A percentile compares a stretch with the other conserved stretches of the same genome.
phyloP scores from a whole-genome alignment of 805 yeast genomes.

The Blastobotrys muscicola region DNA sequence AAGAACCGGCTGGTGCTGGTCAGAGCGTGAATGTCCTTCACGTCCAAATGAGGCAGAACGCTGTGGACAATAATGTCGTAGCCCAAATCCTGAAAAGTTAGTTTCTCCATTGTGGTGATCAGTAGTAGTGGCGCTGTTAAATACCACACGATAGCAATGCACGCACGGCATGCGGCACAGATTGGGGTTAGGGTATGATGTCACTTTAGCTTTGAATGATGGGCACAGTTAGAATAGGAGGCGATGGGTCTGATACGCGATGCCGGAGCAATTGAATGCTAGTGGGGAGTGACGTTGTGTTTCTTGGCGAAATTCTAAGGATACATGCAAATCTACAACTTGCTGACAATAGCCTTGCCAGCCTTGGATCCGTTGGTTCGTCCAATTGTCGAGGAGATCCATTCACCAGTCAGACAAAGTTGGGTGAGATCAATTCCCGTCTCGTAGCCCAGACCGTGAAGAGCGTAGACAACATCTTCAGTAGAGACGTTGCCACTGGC shows the following conservation, averaged over 20 bases:
- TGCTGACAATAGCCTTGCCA: conserved; percentile 20
- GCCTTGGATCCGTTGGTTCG: conserved; percentile 23
- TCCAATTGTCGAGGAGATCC: conserved; percentile 20
- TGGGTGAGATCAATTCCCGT: conserved; percentile 23
- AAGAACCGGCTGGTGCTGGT: conserved; percentile 33
- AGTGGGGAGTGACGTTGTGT: no score
- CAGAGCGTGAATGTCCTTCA: conserved; percentile 33
- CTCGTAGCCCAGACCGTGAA: conserved; percentile 22
- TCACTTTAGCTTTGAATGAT: no score
- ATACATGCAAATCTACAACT: conserved; percentile 1
- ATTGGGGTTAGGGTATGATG: no score
- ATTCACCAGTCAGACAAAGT: conserved; percentile 20
- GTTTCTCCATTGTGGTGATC: not conserved
- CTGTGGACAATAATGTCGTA: conserved; percentile 15
- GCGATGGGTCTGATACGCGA: no score
- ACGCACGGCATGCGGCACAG: conserved; percentile 1
- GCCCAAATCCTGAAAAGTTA: conserved; percentile 8
- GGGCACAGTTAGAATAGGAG: no score
- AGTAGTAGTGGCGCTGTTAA: not conserved
- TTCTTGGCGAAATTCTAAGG: no score
- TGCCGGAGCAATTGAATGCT: no score
- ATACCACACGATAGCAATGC: not conserved
- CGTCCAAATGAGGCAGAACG: conserved; percentile 16
- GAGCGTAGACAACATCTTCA: conserved; percentile 25
- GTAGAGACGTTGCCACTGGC: conserved; percentile 28